phyloP scores from a whole-genome alignment of 2,329 filamentous ascomycete genomes.

The Aspergillus sp. region DNA sequence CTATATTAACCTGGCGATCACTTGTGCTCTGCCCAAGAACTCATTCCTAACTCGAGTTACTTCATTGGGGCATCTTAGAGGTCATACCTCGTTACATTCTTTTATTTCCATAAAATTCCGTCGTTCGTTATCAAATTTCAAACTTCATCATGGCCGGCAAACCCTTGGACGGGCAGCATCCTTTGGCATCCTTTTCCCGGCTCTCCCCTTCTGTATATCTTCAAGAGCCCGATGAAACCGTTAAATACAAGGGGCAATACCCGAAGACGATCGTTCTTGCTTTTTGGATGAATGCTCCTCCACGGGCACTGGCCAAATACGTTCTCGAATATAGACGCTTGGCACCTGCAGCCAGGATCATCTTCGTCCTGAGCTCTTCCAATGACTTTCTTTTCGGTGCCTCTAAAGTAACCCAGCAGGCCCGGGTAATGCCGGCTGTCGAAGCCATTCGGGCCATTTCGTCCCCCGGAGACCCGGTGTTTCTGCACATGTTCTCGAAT shows the following conservation, averaged over 20 bases:
- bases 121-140: neutral
- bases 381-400: constrained; percentile 27
- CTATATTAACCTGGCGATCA: too few species aligned
- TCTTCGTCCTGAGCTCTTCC: constrained; percentile 34
- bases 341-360: constrained; percentile 37
- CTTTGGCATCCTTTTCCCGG: constrained; percentile 25
- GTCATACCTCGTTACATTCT: too few species aligned
- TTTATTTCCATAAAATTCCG: neutral
- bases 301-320: constrained; percentile 43
- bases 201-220: constrained; percentile 36
- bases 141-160: constrained; percentile 5
- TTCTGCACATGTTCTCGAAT: constrained; percentile 47
- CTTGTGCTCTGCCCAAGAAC: too few species aligned
- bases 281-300: constrained; percentile 44
- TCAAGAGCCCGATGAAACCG: constrained; percentile 23
- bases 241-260: constrained; percentile 3
- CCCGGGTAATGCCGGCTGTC: constrained; percentile 29
- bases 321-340: constrained; percentile 38
- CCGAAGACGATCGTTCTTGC: constrained; percentile 38
- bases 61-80: too few species aligned
- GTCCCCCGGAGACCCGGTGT: constrained; percentile 21
- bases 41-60: too few species aligned
- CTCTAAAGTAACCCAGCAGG: constrained; percentile 16
- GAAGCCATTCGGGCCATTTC: constrained; percentile 24
- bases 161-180: constrained; percentile 5